Evolutionary conservation across 169 alveolate species (phyloP), one percentile per base, ranked within the genome.

Genomic region (Plasmodium gonderi): DNA sequence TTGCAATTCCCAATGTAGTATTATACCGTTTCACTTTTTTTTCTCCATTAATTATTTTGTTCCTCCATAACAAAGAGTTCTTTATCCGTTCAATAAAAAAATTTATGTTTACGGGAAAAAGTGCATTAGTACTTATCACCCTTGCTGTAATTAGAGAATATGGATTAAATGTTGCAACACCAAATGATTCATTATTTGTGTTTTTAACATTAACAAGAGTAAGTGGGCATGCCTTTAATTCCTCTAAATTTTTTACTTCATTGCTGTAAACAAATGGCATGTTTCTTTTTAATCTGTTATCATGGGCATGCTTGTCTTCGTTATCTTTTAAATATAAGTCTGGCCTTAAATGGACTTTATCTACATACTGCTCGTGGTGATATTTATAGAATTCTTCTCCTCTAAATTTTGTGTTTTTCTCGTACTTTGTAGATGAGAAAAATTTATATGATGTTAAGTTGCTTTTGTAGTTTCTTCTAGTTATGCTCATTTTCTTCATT

Each of bases 61-160:
- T 20, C n/a, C 92, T 74, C 92, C 92, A 85, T 1, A 44, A 51
- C 49, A 85, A 85, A 44, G 76, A 6, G 5, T 49, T 31, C 67
- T 74, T 85, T 42, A 85, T 74, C 45, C 67, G 60, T 44, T 85
- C 92, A 14, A 85, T 77, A 74, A 85, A 85, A 74, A 85, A 85
- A 85, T 85, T 40, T 29, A 85, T 77, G 38, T 85, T 85, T 20
- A 85, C 78, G 23, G 92, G 29, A 74, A 85, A 85, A 9, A 85
- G 68, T 31, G 85, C 14, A 85, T 85, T 85, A 9, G 60, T 26
- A 74, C 78, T 85, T 74, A 85, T 49, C 44, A 85, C 45, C 49
- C 92, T 85, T 38, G 92, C 92, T 2, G 83, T 85, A 38, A 85
- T 85, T 85, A 85, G 78, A 23, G 92, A 36, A 49, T 85, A 85